phyloP scores from a whole-genome alignment of 306 rosid species.

The Cicer pinnatifidum region DNA sequence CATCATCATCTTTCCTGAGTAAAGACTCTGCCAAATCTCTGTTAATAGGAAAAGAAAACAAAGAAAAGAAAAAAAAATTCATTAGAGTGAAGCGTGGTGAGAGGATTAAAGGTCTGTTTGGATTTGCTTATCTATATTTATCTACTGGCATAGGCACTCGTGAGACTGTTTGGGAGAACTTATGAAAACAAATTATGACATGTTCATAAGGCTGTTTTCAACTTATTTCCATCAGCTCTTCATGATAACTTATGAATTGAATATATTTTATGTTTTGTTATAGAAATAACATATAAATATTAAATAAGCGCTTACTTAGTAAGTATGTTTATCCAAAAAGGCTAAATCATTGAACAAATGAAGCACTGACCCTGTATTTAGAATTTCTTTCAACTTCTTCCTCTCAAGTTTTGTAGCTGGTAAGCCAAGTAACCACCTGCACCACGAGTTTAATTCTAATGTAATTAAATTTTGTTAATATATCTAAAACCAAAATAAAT shows the following conservation, averaged over 20 bases:
- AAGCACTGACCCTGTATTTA: conserved; percentile 46
- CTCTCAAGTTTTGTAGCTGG: conserved; percentile 45
- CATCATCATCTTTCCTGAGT: conserved; percentile 87
- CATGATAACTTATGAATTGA: too few species aligned
- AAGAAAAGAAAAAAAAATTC: not conserved
- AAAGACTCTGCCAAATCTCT: conserved; percentile 68
- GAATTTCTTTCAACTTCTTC: conserved; percentile 49
- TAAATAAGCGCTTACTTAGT: too few species aligned
- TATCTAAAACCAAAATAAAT: not conserved
- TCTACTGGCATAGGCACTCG: not conserved
- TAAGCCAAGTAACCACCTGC: conserved; percentile 80
- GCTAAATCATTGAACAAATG: conserved; percentile 23
- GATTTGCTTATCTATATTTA: not conserved
- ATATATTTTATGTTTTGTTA: too few species aligned
- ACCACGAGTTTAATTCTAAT: not conserved
- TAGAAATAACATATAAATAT: too few species aligned
- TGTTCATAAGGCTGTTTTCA: too few species aligned
- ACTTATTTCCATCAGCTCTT: too few species aligned
- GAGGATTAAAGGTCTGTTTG: not conserved
- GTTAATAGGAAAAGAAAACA: not conserved
- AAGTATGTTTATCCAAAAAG: too few species aligned
- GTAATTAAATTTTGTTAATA: not conserved
- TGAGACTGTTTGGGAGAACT: not conserved
- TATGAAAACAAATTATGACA: not conserved
- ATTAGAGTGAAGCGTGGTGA: conserved; percentile 21